A percentile compares a stretch with the other conserved stretches of the same genome.
Conservation (phyloP, 2,329 filamentous ascomycete genomes). For the Sclerotinia subarctica region DNA sequence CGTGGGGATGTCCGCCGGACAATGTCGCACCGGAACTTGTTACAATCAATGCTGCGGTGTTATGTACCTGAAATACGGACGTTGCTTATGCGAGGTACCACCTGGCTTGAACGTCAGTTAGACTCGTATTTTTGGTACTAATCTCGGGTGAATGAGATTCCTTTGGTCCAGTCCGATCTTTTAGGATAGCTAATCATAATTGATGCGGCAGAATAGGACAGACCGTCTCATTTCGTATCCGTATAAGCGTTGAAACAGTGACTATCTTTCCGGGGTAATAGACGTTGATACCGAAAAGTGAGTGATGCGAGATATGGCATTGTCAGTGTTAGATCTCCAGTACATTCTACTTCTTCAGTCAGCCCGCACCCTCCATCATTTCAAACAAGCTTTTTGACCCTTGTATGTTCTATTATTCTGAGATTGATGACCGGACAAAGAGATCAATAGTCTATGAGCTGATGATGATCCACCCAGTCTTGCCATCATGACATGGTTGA, state of each 20-base stretch:
- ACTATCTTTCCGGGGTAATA: background rate
- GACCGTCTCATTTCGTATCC: slow-evolving; percentile 20
- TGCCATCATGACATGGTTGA: slow-evolving; percentile 19
- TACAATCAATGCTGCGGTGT: slow-evolving; percentile 18
- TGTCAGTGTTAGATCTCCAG: background rate
- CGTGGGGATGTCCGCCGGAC: slow-evolving; percentile 23
- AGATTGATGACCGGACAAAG: slow-evolving; percentile 22
- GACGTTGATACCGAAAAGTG: slow-evolving; percentile 17
- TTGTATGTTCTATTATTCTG: slow-evolving; percentile 16
- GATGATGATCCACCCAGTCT: slow-evolving; percentile 16
- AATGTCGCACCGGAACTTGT: slow-evolving; percentile 21
- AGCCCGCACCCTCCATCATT: slow-evolving; percentile 15
- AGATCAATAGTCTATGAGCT: slow-evolving; percentile 16
- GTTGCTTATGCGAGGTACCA: slow-evolving; percentile 20
- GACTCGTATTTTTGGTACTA: slow-evolving; percentile 20
- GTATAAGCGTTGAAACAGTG: slow-evolving; percentile 11
- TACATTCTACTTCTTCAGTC: slow-evolving; percentile 8
- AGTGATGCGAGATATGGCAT: slow-evolving; percentile 12
- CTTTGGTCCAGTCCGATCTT: slow-evolving; percentile 13
- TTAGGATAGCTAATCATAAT: slow-evolving; percentile 9
- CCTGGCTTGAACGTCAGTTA: slow-evolving; percentile 11
- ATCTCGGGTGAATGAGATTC: slow-evolving; percentile 21
- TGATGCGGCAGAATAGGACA: slow-evolving; percentile 5
- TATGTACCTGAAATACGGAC: slow-evolving; percentile 21
- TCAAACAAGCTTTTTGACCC: slow-evolving; percentile 19